Conservation (phyloP, 2,329 filamentous ascomycete species). For the Trichophyton equinum region DNA sequence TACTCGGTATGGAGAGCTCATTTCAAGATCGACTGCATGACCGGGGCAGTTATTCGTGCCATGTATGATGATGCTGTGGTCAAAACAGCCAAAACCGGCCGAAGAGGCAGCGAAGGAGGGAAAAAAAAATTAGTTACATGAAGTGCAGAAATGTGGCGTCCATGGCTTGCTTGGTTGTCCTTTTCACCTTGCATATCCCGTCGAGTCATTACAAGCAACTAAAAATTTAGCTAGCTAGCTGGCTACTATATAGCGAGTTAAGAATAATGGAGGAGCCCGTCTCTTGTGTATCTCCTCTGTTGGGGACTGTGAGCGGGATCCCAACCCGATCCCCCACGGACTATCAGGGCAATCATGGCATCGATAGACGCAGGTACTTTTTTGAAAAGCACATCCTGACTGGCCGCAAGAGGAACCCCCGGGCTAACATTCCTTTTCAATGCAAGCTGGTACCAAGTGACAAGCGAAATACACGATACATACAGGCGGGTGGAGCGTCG, state of each 20-base stretch:
- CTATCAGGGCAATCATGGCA: too few species aligned
- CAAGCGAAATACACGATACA: background rate
- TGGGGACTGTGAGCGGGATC: background rate
- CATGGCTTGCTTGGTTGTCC: background rate
- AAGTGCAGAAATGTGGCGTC: background rate
- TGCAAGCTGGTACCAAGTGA: background rate
- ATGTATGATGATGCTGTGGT: background rate
- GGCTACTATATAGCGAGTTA: too few species aligned
- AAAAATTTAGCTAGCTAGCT: background rate
- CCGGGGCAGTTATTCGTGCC: conserved; percentile 3
- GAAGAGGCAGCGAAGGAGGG: background rate
- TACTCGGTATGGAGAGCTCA: background rate
- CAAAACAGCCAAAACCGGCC: background rate
- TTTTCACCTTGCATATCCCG: background rate
- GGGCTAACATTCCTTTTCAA: background rate
- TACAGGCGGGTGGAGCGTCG: background rate
- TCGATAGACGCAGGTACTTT: too few species aligned
- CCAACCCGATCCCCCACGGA: too few species aligned
- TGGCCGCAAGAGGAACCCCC: too few species aligned
- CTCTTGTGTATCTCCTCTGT: background rate
- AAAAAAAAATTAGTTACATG: too few species aligned
- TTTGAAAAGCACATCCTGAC: too few species aligned
- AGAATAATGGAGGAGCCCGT: background rate
- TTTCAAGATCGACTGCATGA: background rate
- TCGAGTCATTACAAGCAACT: background rate